A percentile compares a stretch with the other conserved stretches of the same genome.
Evolutionary conservation across 495 filamentous ascomycete species (phyloP).

Genomic region (Aspergillus bertholletiae): DNA sequence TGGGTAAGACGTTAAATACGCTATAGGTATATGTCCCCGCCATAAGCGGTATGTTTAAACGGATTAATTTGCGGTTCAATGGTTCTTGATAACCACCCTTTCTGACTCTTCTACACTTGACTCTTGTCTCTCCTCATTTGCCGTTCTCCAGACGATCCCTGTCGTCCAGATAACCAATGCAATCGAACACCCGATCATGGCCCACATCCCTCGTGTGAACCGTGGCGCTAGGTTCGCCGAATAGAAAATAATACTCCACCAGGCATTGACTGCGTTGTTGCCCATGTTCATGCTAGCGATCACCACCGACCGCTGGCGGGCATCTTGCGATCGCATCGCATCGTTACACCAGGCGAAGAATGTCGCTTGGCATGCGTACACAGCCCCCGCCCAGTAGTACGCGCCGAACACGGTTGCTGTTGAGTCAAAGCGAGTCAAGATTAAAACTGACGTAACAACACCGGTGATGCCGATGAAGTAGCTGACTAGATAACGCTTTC

Average conservation of each 20-base stretch:
- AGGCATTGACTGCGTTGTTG: slow-evolving; percentile 53
- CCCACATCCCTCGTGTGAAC: slow-evolving; percentile 58
- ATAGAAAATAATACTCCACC: slow-evolving; percentile 66
- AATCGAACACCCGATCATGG: slow-evolving; percentile 53
- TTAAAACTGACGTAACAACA: slow-evolving; percentile 42
- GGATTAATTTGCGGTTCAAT: too few relatives aligned
- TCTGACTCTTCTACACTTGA: not conserved
- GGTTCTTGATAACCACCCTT: not conserved
- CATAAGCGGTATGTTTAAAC: too few relatives aligned
- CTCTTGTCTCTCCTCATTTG: not conserved
- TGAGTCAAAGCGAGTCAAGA: slow-evolving; percentile 40
- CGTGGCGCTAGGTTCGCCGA: slow-evolving; percentile 53
- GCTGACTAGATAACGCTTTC: slow-evolving; percentile 47
- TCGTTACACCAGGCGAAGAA: slow-evolving; percentile 63
- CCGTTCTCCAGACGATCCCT: slow-evolving; percentile 3
- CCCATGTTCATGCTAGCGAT: slow-evolving; percentile 56
- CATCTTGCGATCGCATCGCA: slow-evolving; percentile 44
- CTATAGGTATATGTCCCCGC: too few relatives aligned
- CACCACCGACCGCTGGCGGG: slow-evolving; percentile 42
- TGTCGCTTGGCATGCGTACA: slow-evolving; percentile 54
- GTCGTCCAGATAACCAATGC: slow-evolving; percentile 50
- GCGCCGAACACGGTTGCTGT: slow-evolving; percentile 44
- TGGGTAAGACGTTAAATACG: too few relatives aligned
- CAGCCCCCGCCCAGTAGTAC: slow-evolving; percentile 52
- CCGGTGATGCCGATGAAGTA: slow-evolving; percentile 52